Conservation (phyloP, 768 basidiomycete genomes). For the Amanita phalloides region DNA sequence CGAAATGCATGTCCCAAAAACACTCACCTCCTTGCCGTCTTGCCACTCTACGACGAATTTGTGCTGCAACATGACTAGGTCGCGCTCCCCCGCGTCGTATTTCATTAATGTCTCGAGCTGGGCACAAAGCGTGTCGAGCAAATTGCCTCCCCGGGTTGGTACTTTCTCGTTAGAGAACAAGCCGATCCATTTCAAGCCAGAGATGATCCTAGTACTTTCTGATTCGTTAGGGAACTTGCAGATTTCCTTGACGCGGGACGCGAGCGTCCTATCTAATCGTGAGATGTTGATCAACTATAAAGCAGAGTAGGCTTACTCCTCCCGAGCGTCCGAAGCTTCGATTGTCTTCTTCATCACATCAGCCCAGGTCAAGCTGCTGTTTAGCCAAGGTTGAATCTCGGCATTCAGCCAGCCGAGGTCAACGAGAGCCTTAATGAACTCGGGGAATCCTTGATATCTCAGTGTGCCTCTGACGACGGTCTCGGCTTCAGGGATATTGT, state of each 20-base stretch:
- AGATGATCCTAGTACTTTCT: conserved; percentile 71
- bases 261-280: conserved; percentile 42
- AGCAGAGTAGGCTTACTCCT: conserved; percentile 37
- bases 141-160: conserved; percentile 53
- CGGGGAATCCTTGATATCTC: conserved; percentile 94
- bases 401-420: conserved; percentile 82
- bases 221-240: conserved; percentile 61
- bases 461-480: conserved; percentile 89
- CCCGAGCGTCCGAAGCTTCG: conserved; percentile 54
- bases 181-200: conserved; percentile 90
- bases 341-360: conserved; percentile 70
- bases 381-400: conserved; percentile 67
- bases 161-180: conserved; percentile 69
- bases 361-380: conserved; percentile 68
- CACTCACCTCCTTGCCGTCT: conserved; percentile 61
- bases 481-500: conserved; percentile 89
- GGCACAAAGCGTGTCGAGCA: conserved; percentile 90
- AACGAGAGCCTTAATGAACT: conserved; percentile 83
- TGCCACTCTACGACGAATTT: conserved; percentile 89
- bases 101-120: conserved; percentile 86
- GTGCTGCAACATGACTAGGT: conserved; percentile 97
- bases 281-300: not conserved
- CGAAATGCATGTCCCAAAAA: not conserved
- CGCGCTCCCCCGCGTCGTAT: conserved; percentile 84
- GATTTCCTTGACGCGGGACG: conserved; percentile 59